phyloP scores from a whole-genome alignment of 2,329 filamentous ascomycete genomes.

The Huntiella bhutanensis region DNA sequence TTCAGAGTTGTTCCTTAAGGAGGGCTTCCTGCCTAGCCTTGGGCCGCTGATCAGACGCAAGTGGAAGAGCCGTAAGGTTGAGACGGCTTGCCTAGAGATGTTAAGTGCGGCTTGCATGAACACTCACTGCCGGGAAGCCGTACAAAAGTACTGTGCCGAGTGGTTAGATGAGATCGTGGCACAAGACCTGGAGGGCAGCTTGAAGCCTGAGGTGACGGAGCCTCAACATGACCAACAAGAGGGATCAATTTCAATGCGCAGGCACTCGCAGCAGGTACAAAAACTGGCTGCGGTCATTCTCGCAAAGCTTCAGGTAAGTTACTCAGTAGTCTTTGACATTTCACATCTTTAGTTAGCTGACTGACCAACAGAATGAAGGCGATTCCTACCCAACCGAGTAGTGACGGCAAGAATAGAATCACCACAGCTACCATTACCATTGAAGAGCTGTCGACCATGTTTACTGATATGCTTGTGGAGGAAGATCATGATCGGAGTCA shows the following conservation, averaged over 20 bases:
- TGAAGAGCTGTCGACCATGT: constrained; percentile 44
- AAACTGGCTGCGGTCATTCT: constrained; percentile 55
- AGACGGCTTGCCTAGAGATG: constrained; percentile 72
- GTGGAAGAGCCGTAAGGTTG: constrained; percentile 70
- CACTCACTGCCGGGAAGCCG: constrained; percentile 59
- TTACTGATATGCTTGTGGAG: constrained; percentile 47
- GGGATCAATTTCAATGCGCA: constrained; percentile 39
- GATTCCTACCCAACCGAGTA: constrained; percentile 25
- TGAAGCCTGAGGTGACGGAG: constrained; percentile 21
- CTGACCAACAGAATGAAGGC: constrained; percentile 32
- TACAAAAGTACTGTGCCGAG: constrained; percentile 64
- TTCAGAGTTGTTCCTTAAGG: constrained; percentile 63
- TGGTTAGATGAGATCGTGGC: constrained; percentile 77
- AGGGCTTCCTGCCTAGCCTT: constrained; percentile 66
- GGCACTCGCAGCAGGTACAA: constrained; percentile 42
- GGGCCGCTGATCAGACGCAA: constrained; percentile 59
- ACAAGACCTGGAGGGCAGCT: constrained; percentile 41
- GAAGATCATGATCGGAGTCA: constrained; percentile 17
- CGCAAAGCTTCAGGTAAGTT: constrained; percentile 45
- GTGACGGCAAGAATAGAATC: constrained; percentile 25
- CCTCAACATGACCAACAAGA: constrained; percentile 38
- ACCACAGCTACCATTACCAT: constrained; percentile 39
- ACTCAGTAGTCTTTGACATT: constrained; percentile 1
- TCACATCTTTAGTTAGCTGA: constrained; percentile 21
- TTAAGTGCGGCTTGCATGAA: constrained; percentile 85